Conservation (phyloP, 345 rosid genomes). For the Populus pruinosa region DNA sequence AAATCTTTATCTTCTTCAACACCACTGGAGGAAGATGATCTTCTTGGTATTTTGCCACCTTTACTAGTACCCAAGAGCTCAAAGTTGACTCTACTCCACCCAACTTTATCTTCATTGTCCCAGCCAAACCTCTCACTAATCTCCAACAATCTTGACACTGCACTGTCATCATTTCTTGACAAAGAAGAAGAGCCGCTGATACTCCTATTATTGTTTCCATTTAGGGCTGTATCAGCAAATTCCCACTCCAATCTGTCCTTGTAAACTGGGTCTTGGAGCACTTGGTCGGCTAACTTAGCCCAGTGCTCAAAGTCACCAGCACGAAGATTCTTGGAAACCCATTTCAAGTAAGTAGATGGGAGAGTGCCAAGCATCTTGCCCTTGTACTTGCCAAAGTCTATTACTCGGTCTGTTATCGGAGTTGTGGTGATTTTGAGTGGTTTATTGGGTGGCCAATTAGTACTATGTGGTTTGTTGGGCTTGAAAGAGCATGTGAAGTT, state of each 20-base stretch:
- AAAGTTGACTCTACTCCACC: slow-evolving; percentile 63
- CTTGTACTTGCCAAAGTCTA: slow-evolving; percentile 74
- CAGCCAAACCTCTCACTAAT: slow-evolving; percentile 81
- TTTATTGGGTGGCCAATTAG: slow-evolving; percentile 3
- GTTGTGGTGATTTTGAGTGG: slow-evolving; percentile 10
- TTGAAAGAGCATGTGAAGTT: slow-evolving; percentile 35
- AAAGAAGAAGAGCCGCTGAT: background rate
- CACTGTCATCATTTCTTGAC: background rate
- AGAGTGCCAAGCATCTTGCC: slow-evolving; percentile 82
- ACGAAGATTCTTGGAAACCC: slow-evolving; percentile 72
- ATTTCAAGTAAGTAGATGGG: slow-evolving; percentile 69
- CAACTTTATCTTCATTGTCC: slow-evolving; percentile 67
- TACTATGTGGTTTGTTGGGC: slow-evolving; percentile 17
- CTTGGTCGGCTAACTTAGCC: slow-evolving; percentile 73
- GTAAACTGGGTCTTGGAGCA: slow-evolving; percentile 63
- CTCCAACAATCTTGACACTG: slow-evolving; percentile 57
- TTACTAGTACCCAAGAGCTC: slow-evolving; percentile 71
- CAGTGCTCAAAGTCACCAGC: slow-evolving; percentile 58
- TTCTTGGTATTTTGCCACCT: slow-evolving; percentile 75
- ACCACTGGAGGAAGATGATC: background rate
- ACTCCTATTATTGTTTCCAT: slow-evolving; percentile 28
- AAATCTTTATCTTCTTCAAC: background rate
- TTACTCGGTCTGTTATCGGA: slow-evolving; percentile 53
- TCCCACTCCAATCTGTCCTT: slow-evolving; percentile 81
- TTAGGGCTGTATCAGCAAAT: slow-evolving; percentile 49